These are phyloP conservation scores for Sorghum bicolor DNA, from an alignment of 176 grass and related monocot species.

Conservation along the genomic window DNA sequence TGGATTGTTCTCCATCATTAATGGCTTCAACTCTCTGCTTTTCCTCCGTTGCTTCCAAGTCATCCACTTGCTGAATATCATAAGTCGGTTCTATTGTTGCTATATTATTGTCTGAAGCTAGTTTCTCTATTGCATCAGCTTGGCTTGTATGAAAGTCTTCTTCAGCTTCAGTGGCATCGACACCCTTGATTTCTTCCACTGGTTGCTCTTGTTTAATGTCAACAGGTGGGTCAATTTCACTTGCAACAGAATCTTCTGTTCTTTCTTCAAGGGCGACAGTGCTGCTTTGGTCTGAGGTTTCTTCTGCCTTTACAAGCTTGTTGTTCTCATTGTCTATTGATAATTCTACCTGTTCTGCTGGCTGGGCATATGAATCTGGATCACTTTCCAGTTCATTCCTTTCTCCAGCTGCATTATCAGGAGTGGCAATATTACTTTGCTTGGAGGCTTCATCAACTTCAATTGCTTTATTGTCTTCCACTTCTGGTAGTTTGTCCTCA, in stretches of 20 bases:
- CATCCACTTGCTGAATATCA: conserved; percentile 27
- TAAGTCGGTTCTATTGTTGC: conserved; percentile 12
- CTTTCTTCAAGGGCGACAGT: neutral
- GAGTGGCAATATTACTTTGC: conserved; percentile 12
- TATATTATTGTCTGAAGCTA: conserved; percentile 31
- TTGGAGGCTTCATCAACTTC: conserved; percentile 15
- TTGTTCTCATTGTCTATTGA: conserved; percentile 10
- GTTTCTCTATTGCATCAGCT: conserved; percentile 12
- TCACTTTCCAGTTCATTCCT: conserved; percentile 21
- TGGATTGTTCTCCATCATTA: conserved; percentile 12
- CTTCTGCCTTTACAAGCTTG: conserved; percentile 20
- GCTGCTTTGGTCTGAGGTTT: conserved; percentile 19
- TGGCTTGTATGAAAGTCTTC: conserved; percentile 16
- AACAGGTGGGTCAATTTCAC: conserved; percentile 6
- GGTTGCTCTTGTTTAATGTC: conserved; percentile 23
- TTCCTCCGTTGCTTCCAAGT: conserved; percentile 15
- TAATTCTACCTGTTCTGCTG: conserved; percentile 5
- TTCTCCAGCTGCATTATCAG: conserved; percentile 20
- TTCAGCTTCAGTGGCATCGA: conserved; percentile 15
- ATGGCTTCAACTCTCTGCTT: neutral
- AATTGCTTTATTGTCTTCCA: conserved; percentile 32
- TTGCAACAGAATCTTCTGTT: conserved; percentile 10
- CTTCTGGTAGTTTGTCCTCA: conserved; percentile 16
- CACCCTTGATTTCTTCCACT: conserved; percentile 27
- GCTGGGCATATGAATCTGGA: conserved; percentile 24